These are phyloP conservation scores for Bromus sterilis DNA, from an alignment of 176 grass and related monocot species.

Conservation along the genomic window DNA sequence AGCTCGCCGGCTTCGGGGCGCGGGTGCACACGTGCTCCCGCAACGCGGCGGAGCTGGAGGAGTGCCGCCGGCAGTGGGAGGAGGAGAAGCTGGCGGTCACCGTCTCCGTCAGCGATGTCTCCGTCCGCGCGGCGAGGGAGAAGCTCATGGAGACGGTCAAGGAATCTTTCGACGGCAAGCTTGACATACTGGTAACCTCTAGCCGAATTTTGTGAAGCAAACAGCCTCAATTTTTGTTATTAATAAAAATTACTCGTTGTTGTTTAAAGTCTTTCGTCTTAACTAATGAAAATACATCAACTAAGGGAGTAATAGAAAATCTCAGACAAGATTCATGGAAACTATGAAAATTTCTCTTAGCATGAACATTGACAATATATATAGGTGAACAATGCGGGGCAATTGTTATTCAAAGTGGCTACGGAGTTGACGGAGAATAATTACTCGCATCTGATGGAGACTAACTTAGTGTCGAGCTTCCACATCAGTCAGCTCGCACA, in stretches of 20 bases:
- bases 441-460: not conserved
- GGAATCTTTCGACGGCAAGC: constrained; percentile 18
- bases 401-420: not conserved
- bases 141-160: not conserved
- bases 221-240: no score
- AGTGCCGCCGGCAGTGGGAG: constrained; percentile 14
- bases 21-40: constrained; percentile 34
- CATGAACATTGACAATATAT: not conserved
- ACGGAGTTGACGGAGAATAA: not conserved
- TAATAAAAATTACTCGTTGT: no score
- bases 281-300: no score
- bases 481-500: constrained; percentile 1
- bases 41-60: constrained; percentile 4
- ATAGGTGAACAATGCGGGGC: constrained; percentile 9
- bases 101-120: constrained; percentile 30
- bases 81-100: not conserved
- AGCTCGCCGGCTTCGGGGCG: constrained; percentile 28
- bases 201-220: no score
- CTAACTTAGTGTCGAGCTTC: not conserved
- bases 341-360: no score
- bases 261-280: no score
- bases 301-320: no score
- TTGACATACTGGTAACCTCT: constrained; percentile 28
- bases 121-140: not conserved
- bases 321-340: no score